Percentiles rank a stretch among this genome's conserved stretches.
phyloP scores from a whole-genome alignment of 371 early-diverging fungal genomes.

The Mucor saturninus region DNA sequence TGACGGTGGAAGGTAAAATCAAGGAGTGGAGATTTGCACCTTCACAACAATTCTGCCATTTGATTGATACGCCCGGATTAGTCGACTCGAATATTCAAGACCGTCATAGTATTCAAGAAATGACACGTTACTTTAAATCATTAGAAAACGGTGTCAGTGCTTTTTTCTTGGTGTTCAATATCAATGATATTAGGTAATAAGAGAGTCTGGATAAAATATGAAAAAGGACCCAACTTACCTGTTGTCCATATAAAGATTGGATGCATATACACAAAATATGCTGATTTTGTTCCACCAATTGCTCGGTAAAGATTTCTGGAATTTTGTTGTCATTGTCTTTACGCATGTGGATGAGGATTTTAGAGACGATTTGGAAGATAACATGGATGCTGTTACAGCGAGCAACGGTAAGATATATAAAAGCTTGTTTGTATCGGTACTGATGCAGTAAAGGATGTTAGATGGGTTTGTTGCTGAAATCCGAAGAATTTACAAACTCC shows the following conservation, averaged over 20 bases:
- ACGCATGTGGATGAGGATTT: slow-evolving; percentile 67
- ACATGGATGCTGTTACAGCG: slow-evolving; percentile 60
- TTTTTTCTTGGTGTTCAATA: slow-evolving; percentile 64
- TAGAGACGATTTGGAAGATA: slow-evolving; percentile 60
- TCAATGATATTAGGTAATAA: slow-evolving; percentile 51
- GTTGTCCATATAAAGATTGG: slow-evolving; percentile 39
- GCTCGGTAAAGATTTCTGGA: slow-evolving; percentile 66
- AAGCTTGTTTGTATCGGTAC: too few species aligned
- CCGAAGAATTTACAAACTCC: slow-evolving; percentile 45
- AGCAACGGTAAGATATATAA: slow-evolving; percentile 38
- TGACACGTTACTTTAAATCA: slow-evolving; percentile 62
- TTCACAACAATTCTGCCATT: slow-evolving; percentile 33
- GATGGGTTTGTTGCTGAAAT: slow-evolving; percentile 59
- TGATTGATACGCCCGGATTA: slow-evolving; percentile 62
- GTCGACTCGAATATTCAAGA: slow-evolving; percentile 59
- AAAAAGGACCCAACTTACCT: too few species aligned
- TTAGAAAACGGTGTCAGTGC: slow-evolving; percentile 64
- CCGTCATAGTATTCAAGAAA: slow-evolving; percentile 56
- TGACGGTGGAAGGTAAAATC: slow-evolving; percentile 31
- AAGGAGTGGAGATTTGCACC: slow-evolving; percentile 47
- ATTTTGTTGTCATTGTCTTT: slow-evolving; percentile 65
- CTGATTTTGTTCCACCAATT: slow-evolving; percentile 58
- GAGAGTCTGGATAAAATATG: too few species aligned
- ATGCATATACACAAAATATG: slow-evolving; percentile 69
- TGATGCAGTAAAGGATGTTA: not conserved